Evolutionary conservation across 176 grass and related monocot genomes (phyloP), one percentile per base, ranked within the genome.

Genomic region (Triticum aestivum): DNA sequence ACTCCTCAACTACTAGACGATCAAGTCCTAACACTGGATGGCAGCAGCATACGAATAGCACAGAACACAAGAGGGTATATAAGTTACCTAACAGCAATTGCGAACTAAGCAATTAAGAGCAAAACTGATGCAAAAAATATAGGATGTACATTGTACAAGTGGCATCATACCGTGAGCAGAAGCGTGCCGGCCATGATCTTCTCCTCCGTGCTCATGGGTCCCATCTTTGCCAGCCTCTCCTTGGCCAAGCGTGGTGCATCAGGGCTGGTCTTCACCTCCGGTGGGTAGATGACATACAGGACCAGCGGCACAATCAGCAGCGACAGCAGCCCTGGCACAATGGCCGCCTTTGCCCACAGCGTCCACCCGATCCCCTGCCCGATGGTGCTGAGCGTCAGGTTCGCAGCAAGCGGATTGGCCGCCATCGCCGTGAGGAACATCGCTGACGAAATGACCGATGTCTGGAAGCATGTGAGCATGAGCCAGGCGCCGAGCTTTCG

Each of bases 391-490:
- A 83, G 81, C 20, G 97, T 99, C 2, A 99, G 94, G 84, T 99
- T 99, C 0, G 97, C 97, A 3, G 89, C 89, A 11, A 99, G 89
- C 67, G 94, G 97, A 13, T 99, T 99, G 1, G 97, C 94, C 0
- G 97, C 97, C 97, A 96, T 99, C 2, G 77, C 97, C 4, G 97
- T 96, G 77, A 99, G 94, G 86, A 99, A 96, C 97, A 99, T 99
- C 45, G 97, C 83, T 0, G 97, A 99, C 2, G 97, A 99, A 62
- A 96, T 75, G 62, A 93, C 97, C 1, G 97, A 96, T 17, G 97
- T 99, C 85, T 96, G 97, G 85, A 99, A 99, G 80, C 97, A 99
- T 1, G 97, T 99, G 77, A 99, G 89, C 97, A 99, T 99, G 71
- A 99, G 92, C 97, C 97, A 99, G 0, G 97, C 49, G n/a, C 97